These are phyloP conservation scores for Thelonectria rubi DNA, from an alignment of 2,329 filamentous ascomycete species.

Conservation along the genomic window DNA sequence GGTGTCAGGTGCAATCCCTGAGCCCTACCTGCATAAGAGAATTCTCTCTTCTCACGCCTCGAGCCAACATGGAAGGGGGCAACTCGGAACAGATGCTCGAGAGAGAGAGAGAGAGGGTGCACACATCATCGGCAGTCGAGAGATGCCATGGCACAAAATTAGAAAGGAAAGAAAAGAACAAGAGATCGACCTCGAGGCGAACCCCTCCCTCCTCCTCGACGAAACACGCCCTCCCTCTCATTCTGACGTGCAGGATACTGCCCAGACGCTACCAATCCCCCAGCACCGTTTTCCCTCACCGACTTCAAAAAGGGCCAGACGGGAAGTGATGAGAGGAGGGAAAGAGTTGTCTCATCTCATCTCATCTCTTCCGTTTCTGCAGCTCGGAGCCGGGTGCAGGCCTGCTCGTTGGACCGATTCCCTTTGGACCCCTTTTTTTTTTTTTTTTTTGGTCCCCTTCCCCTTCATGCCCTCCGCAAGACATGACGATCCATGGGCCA, in stretches of 20 bases:
- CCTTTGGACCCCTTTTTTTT: not conserved
- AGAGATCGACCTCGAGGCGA: not conserved
- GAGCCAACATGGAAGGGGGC: too few relatives aligned
- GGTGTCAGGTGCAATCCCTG: not conserved
- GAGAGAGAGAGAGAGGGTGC: too few relatives aligned
- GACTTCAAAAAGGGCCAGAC: not conserved
- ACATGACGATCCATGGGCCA: too few relatives aligned
- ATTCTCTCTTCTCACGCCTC: too few relatives aligned
- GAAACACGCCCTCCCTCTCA: constrained; percentile 4
- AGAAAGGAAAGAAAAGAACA: not conserved
- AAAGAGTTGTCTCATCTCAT: not conserved
- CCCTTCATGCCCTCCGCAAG: not conserved
- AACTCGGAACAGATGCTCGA: too few relatives aligned
- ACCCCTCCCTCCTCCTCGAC: not conserved
- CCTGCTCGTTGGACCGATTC: not conserved
- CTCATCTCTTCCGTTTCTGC: constrained; percentile 6
- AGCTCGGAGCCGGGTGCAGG: constrained; percentile 1
- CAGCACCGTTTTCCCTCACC: constrained; percentile 14
- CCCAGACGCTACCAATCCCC: not conserved
- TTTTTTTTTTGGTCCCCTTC: not conserved
- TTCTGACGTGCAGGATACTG: constrained; percentile 21
- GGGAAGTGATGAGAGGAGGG: too few relatives aligned
- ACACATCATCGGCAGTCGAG: too few relatives aligned
- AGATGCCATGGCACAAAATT: too few relatives aligned
- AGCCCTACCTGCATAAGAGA: not conserved